A percentile compares a stretch with the other conserved stretches of the same genome.
These are phyloP conservation scores for Scenedesmus sp. DNA, from an alignment of 163 green algal species.

Conservation along the genomic window DNA sequence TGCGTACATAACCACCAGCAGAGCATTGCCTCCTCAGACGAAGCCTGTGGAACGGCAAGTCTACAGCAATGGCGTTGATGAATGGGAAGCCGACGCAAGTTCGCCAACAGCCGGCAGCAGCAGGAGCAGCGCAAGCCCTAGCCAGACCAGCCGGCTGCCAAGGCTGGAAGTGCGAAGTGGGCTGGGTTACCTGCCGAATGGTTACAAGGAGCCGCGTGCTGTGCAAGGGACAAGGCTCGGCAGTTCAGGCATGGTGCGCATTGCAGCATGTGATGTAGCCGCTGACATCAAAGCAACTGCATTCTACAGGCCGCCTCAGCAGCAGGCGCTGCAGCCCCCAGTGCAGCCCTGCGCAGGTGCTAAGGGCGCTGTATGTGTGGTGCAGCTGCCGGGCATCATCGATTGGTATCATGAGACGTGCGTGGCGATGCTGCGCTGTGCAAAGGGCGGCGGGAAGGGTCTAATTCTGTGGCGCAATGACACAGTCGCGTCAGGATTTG, in stretches of 20 bases:
- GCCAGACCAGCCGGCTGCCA: neutral
- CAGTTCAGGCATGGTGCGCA: constrained; percentile 25
- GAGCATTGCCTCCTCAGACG: neutral
- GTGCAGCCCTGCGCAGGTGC: neutral
- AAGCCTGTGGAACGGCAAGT: neutral
- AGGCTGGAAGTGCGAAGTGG: neutral
- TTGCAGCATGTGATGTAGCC: constrained; percentile 16
- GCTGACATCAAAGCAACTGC: neutral
- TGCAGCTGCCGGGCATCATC: constrained; percentile 35
- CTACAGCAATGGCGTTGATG: neutral
- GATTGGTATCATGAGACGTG: constrained; percentile 44
- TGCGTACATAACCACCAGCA: constrained; percentile 30
- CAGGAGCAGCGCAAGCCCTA: neutral
- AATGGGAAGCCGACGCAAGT: neutral
- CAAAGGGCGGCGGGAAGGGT: constrained; percentile 30
- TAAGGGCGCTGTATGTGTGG: constrained; percentile 30
- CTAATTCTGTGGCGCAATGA: constrained; percentile 31
- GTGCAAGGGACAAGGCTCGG: neutral
- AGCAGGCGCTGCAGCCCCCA: neutral
- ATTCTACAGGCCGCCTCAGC: neutral
- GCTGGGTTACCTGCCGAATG: constrained; percentile 19
- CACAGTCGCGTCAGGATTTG: neutral
- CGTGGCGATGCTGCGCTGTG: constrained; percentile 37
- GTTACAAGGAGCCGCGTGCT: constrained; percentile 38
- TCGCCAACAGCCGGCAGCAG: neutral